Percentiles rank a stretch among this genome's conserved stretches.
These are phyloP conservation scores for Sclerotinia nivalis DNA, from an alignment of 2,329 filamentous ascomycete species.

Conservation along the genomic window DNA sequence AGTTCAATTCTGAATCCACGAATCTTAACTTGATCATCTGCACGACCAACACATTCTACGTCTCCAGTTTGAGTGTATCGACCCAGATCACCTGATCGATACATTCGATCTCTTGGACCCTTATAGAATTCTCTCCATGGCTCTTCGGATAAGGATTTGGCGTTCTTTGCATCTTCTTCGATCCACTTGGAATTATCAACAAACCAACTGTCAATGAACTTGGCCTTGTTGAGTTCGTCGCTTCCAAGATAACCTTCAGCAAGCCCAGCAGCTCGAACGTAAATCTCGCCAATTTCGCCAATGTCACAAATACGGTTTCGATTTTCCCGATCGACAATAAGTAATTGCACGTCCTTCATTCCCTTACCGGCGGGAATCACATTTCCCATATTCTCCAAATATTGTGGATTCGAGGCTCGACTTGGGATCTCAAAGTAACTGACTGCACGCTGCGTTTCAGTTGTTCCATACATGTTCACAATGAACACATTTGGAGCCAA, in stretches of 20 bases:
- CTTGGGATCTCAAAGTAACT: conserved; percentile 80
- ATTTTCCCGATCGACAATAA: conserved; percentile 74
- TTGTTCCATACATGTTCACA: conserved; percentile 86
- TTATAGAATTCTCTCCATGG: conserved; percentile 78
- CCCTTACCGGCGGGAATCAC: conserved; percentile 81
- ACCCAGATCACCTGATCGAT: conserved; percentile 85
- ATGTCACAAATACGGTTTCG: conserved; percentile 69
- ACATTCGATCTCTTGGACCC: conserved; percentile 82
- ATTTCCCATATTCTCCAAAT: conserved; percentile 66
- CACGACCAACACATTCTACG: conserved; percentile 76
- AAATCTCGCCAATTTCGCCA: conserved; percentile 83
- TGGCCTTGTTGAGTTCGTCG: conserved; percentile 38
- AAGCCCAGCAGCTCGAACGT: conserved; percentile 77
- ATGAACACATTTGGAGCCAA: conserved; percentile 75
- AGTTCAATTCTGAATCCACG: conserved; percentile 95
- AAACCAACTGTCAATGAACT: conserved; percentile 42
- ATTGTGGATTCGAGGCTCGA: conserved; percentile 61
- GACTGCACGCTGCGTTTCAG: conserved; percentile 79
- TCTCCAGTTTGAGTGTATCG: conserved; percentile 67
- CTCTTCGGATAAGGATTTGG: conserved; percentile 58
- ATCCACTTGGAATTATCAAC: conserved; percentile 42
- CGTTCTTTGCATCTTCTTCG: conserved; percentile 57
- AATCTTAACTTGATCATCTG: conserved; percentile 92
- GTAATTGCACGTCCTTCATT: conserved; percentile 85
- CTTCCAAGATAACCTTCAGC: conserved; percentile 70